phyloP scores from a whole-genome alignment of 192 early-diverging fungal genomes.

The Backusella morwellensis region DNA sequence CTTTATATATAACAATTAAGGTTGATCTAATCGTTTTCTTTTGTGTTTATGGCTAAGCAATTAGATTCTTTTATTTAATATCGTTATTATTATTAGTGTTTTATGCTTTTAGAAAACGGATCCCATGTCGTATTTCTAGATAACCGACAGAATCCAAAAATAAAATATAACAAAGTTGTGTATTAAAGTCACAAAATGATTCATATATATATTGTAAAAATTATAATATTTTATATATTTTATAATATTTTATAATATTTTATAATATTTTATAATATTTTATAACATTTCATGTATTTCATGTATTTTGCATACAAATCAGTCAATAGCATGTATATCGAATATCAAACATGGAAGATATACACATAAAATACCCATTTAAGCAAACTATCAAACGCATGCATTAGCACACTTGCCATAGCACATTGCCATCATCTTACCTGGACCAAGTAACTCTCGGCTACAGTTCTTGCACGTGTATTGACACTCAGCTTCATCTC shows the following conservation, averaged over 20 bases:
- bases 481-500: conserved; percentile 98
- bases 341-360: not conserved
- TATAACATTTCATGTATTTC: too few species aligned
- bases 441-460: conserved; percentile 37
- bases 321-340: too few species aligned
- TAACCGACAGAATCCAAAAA: not conserved
- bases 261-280: too few species aligned
- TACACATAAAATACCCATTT: not conserved
- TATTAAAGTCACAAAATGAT: not conserved
- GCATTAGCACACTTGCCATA: not conserved
- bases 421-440: not conserved
- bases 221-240: too few species aligned
- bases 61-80: not conserved
- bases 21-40: not conserved
- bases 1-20: not conserved
- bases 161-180: not conserved
- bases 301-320: too few species aligned
- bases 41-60: not conserved
- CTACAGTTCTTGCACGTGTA: conserved; percentile 70
- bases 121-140: not conserved
- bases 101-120: not conserved
- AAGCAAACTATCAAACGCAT: conserved; percentile 14
- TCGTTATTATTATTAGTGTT: not conserved
- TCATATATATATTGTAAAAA: too few species aligned
- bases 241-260: too few species aligned